phyloP scores from a whole-genome alignment of 2,329 filamentous ascomycete species.

The Byssothecium circinans region DNA sequence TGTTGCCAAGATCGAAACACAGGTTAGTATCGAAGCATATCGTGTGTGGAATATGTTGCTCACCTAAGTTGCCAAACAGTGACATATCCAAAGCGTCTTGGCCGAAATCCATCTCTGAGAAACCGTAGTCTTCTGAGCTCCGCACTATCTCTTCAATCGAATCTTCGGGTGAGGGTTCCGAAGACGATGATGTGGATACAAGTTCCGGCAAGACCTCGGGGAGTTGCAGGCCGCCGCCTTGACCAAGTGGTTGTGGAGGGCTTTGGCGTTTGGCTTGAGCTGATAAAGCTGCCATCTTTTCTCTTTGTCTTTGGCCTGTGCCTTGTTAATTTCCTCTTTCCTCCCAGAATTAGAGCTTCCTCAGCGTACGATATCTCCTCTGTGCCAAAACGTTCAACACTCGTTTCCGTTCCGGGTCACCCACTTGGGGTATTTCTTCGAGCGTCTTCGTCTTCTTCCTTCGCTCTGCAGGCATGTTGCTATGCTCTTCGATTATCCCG shows the following conservation, averaged over 20 bases:
- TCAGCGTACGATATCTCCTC: slow-evolving; percentile 30
- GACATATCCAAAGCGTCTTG: slow-evolving; percentile 17
- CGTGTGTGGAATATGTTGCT: background rate
- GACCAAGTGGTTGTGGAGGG: background rate
- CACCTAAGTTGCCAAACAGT: slow-evolving; percentile 16
- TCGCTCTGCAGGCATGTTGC: slow-evolving; percentile 26
- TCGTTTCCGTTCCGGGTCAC: slow-evolving; percentile 35
- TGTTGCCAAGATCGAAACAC: background rate
- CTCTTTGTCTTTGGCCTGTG: slow-evolving; percentile 29
- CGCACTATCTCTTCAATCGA: slow-evolving; percentile 13
- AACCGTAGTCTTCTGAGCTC: slow-evolving; percentile 3
- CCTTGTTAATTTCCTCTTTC: background rate
- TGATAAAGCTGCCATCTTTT: slow-evolving; percentile 29
- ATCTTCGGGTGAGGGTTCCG: slow-evolving; percentile 1
- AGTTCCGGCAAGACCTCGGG: background rate
- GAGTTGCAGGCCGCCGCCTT: background rate
- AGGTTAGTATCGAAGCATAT: background rate
- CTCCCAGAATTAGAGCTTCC: background rate
- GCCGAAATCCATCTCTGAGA: slow-evolving; percentile 13
- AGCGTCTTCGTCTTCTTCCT: slow-evolving; percentile 25
- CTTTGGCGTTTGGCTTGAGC: slow-evolving; percentile 18
- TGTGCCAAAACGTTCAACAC: slow-evolving; percentile 36
- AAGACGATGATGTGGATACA: background rate
- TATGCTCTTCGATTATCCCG: slow-evolving; percentile 12
- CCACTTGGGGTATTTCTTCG: slow-evolving; percentile 21